These are phyloP conservation scores for Xerocomus nothofagi DNA, from an alignment of 1,284 basidiomycete genomes.

Conservation along the genomic window DNA sequence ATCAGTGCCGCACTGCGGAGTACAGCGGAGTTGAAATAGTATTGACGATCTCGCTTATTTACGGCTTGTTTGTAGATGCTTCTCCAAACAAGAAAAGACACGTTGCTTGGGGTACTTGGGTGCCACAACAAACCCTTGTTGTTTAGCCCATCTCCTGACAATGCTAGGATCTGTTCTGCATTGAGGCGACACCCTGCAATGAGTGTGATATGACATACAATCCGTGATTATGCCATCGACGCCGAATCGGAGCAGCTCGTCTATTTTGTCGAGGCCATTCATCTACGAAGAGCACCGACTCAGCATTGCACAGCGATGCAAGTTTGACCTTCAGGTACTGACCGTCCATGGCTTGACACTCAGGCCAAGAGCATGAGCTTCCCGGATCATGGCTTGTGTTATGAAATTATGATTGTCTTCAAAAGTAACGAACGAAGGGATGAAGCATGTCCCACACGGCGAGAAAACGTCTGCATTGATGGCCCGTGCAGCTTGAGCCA, in stretches of 20 bases:
- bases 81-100: slow-evolving; percentile 57
- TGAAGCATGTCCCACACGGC: slow-evolving; percentile 48
- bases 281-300: slow-evolving; percentile 39
- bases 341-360: slow-evolving; percentile 74
- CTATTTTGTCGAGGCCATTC: slow-evolving; percentile 58
- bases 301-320: slow-evolving; percentile 7
- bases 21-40: too few species aligned
- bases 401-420: slow-evolving; percentile 57
- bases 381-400: slow-evolving; percentile 65
- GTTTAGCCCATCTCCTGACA: slow-evolving; percentile 53
- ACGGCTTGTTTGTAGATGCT: slow-evolving; percentile 36
- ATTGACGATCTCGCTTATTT: too few species aligned
- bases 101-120: slow-evolving; percentile 55
- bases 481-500: slow-evolving; percentile 66
- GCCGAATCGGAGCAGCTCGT: slow-evolving; percentile 57
- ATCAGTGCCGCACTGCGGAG: too few species aligned
- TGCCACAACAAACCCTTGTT: slow-evolving; percentile 49
- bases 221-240: slow-evolving; percentile 77
- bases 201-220: slow-evolving; percentile 37
- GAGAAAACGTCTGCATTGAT: slow-evolving; percentile 71
- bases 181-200: slow-evolving; percentile 4
- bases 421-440: slow-evolving; percentile 25
- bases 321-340: slow-evolving; percentile 27
- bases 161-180: slow-evolving; percentile 46
- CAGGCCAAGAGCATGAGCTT: slow-evolving; percentile 63